A percentile compares a stretch with the other conserved stretches of the same genome.
Evolutionary conservation across 257 asterid genomes (phyloP).

Genomic region (Schizonepeta tenuifolia): DNA sequence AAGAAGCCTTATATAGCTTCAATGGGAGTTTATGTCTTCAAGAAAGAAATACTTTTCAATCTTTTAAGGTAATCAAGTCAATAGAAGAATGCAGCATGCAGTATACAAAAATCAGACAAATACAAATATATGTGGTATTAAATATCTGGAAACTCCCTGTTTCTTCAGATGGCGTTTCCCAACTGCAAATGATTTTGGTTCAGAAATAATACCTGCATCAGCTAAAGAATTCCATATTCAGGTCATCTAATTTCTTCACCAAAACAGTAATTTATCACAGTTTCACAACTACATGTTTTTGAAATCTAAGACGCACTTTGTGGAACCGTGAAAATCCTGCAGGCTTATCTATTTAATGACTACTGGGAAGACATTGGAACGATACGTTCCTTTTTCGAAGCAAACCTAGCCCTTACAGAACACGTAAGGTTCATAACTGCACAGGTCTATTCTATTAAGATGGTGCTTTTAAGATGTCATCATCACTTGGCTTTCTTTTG

Average conservation of each 20-base stretch:
- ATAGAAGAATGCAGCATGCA: slow-evolving; percentile 17
- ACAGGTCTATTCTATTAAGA: slow-evolving; percentile 14
- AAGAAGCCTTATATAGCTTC: slow-evolving; percentile 97
- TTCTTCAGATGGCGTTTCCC: slow-evolving; percentile 91
- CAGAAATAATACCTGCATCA: slow-evolving; percentile 97
- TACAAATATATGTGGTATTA: slow-evolving; percentile 20
- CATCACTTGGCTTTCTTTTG: background rate
- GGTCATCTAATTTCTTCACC: slow-evolving; percentile 43
- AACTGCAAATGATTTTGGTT: slow-evolving; percentile 94
- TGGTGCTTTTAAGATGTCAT: slow-evolving; percentile 14
- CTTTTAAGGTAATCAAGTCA: slow-evolving; percentile 63
- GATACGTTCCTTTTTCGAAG: slow-evolving; percentile 90
- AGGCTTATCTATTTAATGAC: slow-evolving; percentile 90
- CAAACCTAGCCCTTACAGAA: slow-evolving; percentile 98
- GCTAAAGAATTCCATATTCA: slow-evolving; percentile 69
- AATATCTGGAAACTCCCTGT: slow-evolving; percentile 24
- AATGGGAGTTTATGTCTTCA: slow-evolving; percentile 97
- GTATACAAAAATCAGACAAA: background rate
- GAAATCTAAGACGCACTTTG: slow-evolving; percentile 12
- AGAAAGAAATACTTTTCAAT: slow-evolving; percentile 91
- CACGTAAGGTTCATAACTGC: slow-evolving; percentile 60
- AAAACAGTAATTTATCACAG: background rate
- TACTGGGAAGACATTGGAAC: slow-evolving; percentile 99
- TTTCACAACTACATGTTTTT: background rate
- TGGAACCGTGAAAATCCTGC: slow-evolving; percentile 34